Percentiles rank a stretch among this genome's conserved stretches.
Conservation (phyloP, 768 basidiomycete genomes). For the Rhizopogon vinicolor region DNA sequence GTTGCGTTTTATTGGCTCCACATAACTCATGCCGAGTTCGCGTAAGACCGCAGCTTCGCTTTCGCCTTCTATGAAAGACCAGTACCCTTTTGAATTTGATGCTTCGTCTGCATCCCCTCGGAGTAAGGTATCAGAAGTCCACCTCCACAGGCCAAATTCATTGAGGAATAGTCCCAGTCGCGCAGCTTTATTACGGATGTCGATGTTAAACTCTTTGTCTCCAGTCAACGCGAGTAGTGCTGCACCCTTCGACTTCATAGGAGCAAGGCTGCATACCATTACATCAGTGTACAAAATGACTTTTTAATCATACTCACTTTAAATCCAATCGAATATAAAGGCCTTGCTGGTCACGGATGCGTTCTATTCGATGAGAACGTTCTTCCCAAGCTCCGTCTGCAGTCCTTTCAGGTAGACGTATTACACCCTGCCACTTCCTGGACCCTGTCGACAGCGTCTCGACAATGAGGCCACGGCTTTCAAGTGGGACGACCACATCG, state of each 20-base stretch:
- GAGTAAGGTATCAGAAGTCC: constrained; percentile 22
- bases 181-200: constrained; percentile 38
- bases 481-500: constrained; percentile 38
- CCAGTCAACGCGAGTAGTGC: constrained; percentile 55
- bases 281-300: background rate
- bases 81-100: constrained; percentile 27
- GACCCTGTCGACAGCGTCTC: constrained; percentile 26
- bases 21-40: constrained; percentile 38
- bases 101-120: constrained; percentile 2
- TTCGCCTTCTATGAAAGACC: constrained; percentile 40
- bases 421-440: constrained; percentile 48
- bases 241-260: constrained; percentile 46
- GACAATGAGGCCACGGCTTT: constrained; percentile 41
- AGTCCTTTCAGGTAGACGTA: constrained; percentile 38
- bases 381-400: constrained; percentile 23
- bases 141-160: constrained; percentile 64
- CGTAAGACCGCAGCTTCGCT: constrained; percentile 43
- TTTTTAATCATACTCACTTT: constrained; percentile 7
- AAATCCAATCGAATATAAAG: constrained; percentile 35
- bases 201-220: constrained; percentile 42
- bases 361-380: constrained; percentile 18
- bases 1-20: constrained; percentile 36
- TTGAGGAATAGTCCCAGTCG: constrained; percentile 47
- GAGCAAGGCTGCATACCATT: constrained; percentile 31
- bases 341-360: constrained; percentile 26